A percentile compares a stretch with the other conserved stretches of the same genome.
These are phyloP conservation scores for Candida berthetii DNA, from an alignment of 805 yeast genomes.

Conservation along the genomic window DNA sequence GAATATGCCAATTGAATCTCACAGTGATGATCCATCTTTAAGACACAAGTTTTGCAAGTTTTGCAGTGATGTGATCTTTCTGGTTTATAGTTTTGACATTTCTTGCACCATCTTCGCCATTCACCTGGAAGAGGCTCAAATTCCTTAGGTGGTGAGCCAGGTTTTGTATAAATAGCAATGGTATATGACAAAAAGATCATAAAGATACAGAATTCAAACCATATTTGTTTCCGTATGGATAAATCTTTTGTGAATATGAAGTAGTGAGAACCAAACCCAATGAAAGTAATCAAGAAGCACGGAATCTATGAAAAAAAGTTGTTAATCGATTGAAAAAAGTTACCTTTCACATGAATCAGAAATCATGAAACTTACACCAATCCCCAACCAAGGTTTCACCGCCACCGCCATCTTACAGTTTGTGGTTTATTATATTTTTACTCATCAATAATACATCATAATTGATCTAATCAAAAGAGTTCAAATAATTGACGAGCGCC, in stretches of 20 bases:
- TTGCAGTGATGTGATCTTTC: slow-evolving; percentile 86
- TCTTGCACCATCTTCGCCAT: slow-evolving; percentile 68
- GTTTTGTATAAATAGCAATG: slow-evolving; percentile 56
- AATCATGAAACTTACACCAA: not conserved
- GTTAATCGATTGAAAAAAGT: too few species aligned
- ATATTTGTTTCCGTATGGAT: slow-evolving; percentile 30
- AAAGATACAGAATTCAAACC: slow-evolving; percentile 39
- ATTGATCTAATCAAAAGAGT: too few species aligned
- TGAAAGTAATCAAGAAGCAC: slow-evolving; percentile 40
- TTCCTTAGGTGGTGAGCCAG: slow-evolving; percentile 61
- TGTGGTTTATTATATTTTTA: too few species aligned
- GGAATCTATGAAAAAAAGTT: slow-evolving; percentile 45
- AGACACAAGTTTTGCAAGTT: slow-evolving; percentile 64
- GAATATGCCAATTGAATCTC: slow-evolving; percentile 17
- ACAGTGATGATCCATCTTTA: slow-evolving; percentile 90
- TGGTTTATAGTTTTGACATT: slow-evolving; percentile 71
- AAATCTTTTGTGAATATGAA: slow-evolving; percentile 45
- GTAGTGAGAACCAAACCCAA: slow-evolving; percentile 60
- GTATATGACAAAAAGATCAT: slow-evolving; percentile 72
- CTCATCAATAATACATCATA: too few species aligned
- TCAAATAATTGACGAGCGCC: too few species aligned
- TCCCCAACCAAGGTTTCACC: slow-evolving; percentile 28
- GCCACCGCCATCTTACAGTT: not conserved
- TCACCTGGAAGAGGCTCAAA: slow-evolving; percentile 37
- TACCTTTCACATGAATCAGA: too few species aligned